A percentile compares a stretch with the other conserved stretches of the same genome.
Evolutionary conservation across 2,329 filamentous ascomycete species (phyloP).

Genomic region (Dothiorella sarmentorum): DNA sequence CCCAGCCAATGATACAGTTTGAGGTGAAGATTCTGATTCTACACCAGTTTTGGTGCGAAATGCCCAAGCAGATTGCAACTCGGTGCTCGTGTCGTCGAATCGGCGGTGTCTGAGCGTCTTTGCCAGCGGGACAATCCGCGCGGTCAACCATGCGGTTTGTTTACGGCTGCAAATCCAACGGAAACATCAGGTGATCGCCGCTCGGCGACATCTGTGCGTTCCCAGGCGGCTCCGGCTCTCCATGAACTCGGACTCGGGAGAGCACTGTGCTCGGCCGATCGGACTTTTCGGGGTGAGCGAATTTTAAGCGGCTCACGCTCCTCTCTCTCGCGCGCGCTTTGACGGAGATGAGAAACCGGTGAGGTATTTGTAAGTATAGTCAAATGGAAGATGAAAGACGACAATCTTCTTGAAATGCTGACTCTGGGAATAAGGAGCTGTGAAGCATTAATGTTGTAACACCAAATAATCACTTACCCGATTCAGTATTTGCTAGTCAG

Average conservation of each 20-base stretch:
- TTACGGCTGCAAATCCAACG: neutral
- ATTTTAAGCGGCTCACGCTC: neutral
- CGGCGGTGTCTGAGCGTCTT: neutral
- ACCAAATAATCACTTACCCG: neutral
- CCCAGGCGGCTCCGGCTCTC: no score
- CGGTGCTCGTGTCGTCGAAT: neutral
- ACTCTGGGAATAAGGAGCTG: no score
- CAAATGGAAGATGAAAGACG: neutral
- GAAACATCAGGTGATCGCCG: constrained; percentile 14
- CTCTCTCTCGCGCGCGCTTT: neutral
- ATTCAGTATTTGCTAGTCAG: neutral
- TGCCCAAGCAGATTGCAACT: no score
- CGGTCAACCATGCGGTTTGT: neutral
- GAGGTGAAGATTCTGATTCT: no score
- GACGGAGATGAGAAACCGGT: neutral
- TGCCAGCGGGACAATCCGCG: neutral
- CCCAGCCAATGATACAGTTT: no score
- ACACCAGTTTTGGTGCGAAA: no score
- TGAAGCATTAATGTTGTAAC: no score
- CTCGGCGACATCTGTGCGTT: neutral
- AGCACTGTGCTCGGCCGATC: constrained; percentile 6
- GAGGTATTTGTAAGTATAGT: neutral
- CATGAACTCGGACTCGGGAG: neutral
- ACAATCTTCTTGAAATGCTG: no score
- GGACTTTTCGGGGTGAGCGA: neutral